Evolutionary conservation across 306 rosid species (phyloP), one percentile per base, ranked within the genome.

Genomic region (Fragaria iinumae): DNA sequence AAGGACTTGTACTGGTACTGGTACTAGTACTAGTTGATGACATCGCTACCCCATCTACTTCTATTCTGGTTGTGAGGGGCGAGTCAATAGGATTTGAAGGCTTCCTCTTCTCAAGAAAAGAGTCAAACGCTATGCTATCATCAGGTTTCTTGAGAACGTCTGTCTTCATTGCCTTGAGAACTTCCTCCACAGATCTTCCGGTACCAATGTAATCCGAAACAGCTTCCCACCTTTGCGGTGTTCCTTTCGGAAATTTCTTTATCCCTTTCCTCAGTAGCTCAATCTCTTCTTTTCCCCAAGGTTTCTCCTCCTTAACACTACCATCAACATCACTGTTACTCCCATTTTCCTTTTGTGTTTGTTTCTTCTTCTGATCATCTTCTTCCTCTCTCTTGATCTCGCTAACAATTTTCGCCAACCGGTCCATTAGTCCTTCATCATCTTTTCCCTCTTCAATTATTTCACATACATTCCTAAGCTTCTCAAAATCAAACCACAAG

Each of bases 121-220:
- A 86, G 76, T 95, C 99, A 67, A 92, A 92, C 63, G 98, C 96
- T 78, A 91, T 96, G 63, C 91, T 59, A 65, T 93, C 83, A 87
- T 96, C 99, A 3, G 98, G 99, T 85, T 96, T 96, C 82, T 96
- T 97, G 16, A 92, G 91, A 76, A 95, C 96, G 73, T 89, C 95
- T 1, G 93, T 89, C 83, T 96, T 96, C 56, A 95, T 91, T 69
- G 97, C 99, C 89, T 90, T 90, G 81, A 96, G 75, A 71, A 96
- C 93, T 86, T 95, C 99, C 79, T 95, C 99, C 45, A 95, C 99
- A 11, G 98, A 87, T 83, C 98, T 92, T 70, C 88, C 90, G 0
- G 93, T 92, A 23, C 98, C 96, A 73, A 96, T 89, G 86, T 91
- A 96, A 14, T 91, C 98, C 14, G 99, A 92, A 81, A 96, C 84